Base-by-base conservation (phyloP, 2,329 filamentous ascomycete genomes). In the Talaromyces sp. region DNA sequence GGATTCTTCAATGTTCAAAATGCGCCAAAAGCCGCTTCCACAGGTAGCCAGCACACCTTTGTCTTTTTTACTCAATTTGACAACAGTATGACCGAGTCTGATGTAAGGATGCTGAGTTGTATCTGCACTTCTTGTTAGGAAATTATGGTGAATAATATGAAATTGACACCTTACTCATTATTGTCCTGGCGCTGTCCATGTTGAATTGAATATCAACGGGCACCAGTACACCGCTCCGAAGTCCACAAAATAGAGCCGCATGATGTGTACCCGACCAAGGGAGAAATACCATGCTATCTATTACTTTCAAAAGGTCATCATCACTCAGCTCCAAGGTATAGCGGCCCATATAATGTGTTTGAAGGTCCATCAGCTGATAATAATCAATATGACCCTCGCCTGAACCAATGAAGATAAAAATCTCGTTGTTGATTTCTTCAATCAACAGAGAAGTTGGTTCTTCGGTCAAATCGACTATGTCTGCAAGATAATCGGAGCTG, bases 221-320 rank as follows among this genome's bases (percentile, higher is more conserved):
- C 19, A 79, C 66, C 50, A 81, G 64, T 56, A 72, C 72, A 38
- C 79, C 79, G 64, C 76, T 76, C 41, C 79, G 75, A 53, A 81
- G 70, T 11, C 79, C 79, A 64, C 78, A 81, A 13, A 81, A 70
- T 13, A 80, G 51, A 63, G 69, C 62, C 51, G 62, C 65, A 21
- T 61, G 59, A 5, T 58, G 35, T 3, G 58, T 62, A 46, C 62
- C 58, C 21, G 61, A 46, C 14, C 56, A 32, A 58, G 67, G 61
- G n/a, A 65, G 61, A 50, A 77, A 61, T 31, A 67, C 68, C 64
- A 75, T 63, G 46, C 69, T 76, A 60, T 75, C 75, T 59, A 73
- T 71, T 9, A 70, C 71, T 50, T 67, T 73, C 5, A 70, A 75
- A 46, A 74, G 65, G 35, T 72, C 69, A 27, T 70, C 64, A 32